Base-by-base conservation (phyloP, 2,329 filamentous ascomycete genomes). In the Clonostachys rosea region DNA sequence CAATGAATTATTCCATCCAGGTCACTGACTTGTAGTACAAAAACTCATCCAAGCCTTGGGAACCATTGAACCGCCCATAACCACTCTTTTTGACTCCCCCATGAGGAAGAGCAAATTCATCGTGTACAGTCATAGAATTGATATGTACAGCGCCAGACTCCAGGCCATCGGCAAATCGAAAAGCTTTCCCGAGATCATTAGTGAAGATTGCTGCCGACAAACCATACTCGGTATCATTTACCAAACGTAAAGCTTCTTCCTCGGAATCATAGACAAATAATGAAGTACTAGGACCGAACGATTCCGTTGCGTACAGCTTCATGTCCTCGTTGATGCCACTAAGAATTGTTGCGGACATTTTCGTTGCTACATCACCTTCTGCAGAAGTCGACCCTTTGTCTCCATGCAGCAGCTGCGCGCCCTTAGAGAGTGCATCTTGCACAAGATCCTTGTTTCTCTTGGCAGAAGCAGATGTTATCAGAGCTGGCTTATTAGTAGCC, bases 31-130 rank as follows among this genome's bases (percentile, higher is more conserved):
- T 53, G 6, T 11, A 30, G 3, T 42, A 13, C 13, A 53, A 18
- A n/a, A 45, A 59, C 44, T 59, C 56, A 3, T 54, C 53, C 16
- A 59, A 36, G 2, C 55, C 56, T 20, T 45, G 18, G 14, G 13
- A 35, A 18, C 51, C 53, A 51, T 74, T 74, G 57, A 84, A 84
- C 17, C 83, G 62, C 1, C 83, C 83, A 54, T 74, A 84, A 0
- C 83, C 84, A 44, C 79, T 84, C 43, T 71, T 70, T 70, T 86
- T 86, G 47, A 74, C 74, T 14, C 84, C 84, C 6, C 84, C 84
- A 56, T 87, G 84, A 0, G 84, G 83, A 50, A 87, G 65, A 0
- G 67, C 66, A 2, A 75, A 64, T 60, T 87, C 83, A 52, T 87
- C 84, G 54, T 87, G 81, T 4, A 85, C 65, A 6, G 74, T 81